Base-by-base conservation (phyloP, 2,329 filamentous ascomycete species). In the Cladosporium sp. region DNA sequence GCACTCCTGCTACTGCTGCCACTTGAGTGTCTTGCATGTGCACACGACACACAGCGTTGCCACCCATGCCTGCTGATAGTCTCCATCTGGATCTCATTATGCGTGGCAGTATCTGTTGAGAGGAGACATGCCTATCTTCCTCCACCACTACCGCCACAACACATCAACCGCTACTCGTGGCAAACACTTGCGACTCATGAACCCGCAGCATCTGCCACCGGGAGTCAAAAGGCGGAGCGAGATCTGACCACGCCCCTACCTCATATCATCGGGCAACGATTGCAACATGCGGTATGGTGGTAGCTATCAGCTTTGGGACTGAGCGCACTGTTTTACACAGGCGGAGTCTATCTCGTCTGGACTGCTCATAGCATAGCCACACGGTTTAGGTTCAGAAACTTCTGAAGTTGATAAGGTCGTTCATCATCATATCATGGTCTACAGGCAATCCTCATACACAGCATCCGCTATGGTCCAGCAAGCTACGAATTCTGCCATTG, bases 1-100 rank as follows among this genome's bases (percentile, higher is more conserved):
- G 51, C 18, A 64, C 61, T 10, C 61, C 61, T 26, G 51, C 51
- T 18, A 57, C 61, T 26, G 61, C 61, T 28, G 61, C 61, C 30
- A 64, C 61, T 26, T 64, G 61, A 64, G 14, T 55, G 41, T 18
- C n/a, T 24, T 21, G n/a, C n/a, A 47, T 4, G 3, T 47, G 7
- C 8, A 47, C 38, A 21, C n/a, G 8, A 11, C 21, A 1, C 4
- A 21, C 10, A 24, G n/a, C n/a, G 21, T 11, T 21, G n/a, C 10
- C n/a, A 47, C 12, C n/a, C 41, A 4, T 11, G n/a, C 10, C 41
- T 47, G 14, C n/a, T 18, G 8, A n/a, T 24, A n/a, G n/a, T 11
- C n/a, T 47, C 3, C 41, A 4, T 47, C n/a, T 21, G n/a, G 2
- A 24, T 47, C n/a, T 24, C 4, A 24, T 47, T 1, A 11, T 47